A percentile compares a stretch with the other conserved stretches of the same genome.
Evolutionary conservation across 176 grass and related monocot genomes (phyloP).

Genomic region (Triticum turgidum): DNA sequence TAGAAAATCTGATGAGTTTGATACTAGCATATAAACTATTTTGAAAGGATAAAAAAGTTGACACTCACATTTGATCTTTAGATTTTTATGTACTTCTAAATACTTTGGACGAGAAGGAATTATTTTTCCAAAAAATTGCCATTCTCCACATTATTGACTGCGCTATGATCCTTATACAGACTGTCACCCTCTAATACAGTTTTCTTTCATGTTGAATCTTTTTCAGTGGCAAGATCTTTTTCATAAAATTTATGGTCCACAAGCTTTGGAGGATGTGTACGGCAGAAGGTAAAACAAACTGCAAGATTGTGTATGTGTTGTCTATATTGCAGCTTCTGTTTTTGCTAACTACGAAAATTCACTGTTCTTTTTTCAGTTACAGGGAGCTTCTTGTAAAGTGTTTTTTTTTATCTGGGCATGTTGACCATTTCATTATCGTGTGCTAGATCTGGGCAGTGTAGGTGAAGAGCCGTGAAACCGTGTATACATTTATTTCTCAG

Average conservation of each 20-base stretch:
- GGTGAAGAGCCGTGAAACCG: not conserved
- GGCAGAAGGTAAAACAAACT: not conserved
- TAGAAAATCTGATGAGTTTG: not conserved
- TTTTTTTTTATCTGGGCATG: not conserved
- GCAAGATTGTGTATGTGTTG: not conserved
- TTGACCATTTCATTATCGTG: not conserved
- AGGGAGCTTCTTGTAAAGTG: not conserved
- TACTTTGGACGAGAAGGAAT: not conserved
- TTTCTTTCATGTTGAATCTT: not conserved
- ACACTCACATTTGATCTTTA: not conserved
- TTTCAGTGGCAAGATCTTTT: conserved; percentile 43
- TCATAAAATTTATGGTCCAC: not conserved
- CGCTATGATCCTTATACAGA: not conserved
- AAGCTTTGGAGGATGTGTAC: not conserved
- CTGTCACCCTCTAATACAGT: not conserved
- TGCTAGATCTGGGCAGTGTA: not conserved
- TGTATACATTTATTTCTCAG: not conserved
- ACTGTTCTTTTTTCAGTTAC: not conserved
- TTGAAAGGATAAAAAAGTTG: not conserved
- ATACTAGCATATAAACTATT: not conserved
- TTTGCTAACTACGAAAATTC: not conserved
- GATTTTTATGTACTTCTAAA: not conserved
- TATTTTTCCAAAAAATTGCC: not conserved
- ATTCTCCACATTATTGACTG: not conserved
- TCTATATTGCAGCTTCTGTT: conserved; percentile 1